Base-by-base conservation (phyloP, 2,329 filamentous ascomycete genomes). In the Fusarium secorum region DNA sequence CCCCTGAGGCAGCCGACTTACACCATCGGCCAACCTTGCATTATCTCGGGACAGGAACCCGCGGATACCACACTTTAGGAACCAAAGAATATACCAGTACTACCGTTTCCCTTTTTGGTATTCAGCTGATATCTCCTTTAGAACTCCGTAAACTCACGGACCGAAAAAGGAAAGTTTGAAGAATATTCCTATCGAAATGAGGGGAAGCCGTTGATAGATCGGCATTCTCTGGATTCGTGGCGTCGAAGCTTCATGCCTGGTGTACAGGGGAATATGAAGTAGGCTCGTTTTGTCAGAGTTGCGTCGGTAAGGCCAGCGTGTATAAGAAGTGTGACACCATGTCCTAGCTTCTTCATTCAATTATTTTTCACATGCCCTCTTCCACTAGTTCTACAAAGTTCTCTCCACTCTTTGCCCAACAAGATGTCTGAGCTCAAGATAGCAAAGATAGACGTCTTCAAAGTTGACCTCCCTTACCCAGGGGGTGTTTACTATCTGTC, bases 381-480 rank as follows among this genome's bases (percentile, higher is more conserved):
- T 30, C 20, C 13, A 53, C 20, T 33, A 28, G 15, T 22, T n/a
- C 30, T 24, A 26, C 44, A 49, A 11, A 13, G 28, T n/a, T 35
- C 18, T 41, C 24, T 18, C 5, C 22, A 30, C 13, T 24, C 17
- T 11, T 22, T n/a, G 14, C 33, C 18, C 6, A n/a, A 13, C 57
- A 79, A 5, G 81, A 71, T 73, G 69, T 46, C 62, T 15, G 66
- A 68, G 4, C 66, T 72, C 39, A 61, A 72, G 41, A 73, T 73
- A 36, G 58, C 54, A 15, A 66, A 62, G n/a, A 72, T 73, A 35
- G 70, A 71, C 24, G 61, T 71, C n/a, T 73, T 71, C 26, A 65
- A 69, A 41, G 48, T 57, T 26, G 52, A 71, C 3, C 26, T 73
- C 7, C 67, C 64, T 6, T 73, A 71, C 44, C 51, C 61, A 13